phyloP scores from a whole-genome alignment of 768 basidiomycete genomes.

The Pilatotrama ljubarskyi region DNA sequence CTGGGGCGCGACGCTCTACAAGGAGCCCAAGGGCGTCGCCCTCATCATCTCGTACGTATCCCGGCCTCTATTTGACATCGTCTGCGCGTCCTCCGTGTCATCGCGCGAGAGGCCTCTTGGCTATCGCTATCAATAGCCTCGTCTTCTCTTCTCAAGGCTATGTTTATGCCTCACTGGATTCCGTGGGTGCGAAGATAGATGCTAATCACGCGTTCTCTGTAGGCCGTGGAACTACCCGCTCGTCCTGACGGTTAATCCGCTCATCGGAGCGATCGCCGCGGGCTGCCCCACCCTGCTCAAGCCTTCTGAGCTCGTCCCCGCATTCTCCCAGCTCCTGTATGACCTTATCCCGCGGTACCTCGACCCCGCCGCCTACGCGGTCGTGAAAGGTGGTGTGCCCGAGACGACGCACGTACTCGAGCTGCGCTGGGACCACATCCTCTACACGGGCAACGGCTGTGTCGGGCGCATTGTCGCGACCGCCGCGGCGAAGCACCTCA shows the following conservation, averaged over 20 bases:
- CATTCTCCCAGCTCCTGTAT: constrained; percentile 50
- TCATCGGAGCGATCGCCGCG: constrained; percentile 72
- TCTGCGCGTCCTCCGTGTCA: too few species aligned
- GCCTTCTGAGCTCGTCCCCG: constrained; percentile 60
- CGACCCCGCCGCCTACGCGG: constrained; percentile 47
- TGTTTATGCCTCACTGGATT: too few species aligned
- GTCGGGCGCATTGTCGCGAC: constrained; percentile 42
- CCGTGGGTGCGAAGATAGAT: too few species aligned
- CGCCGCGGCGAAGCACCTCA: constrained; percentile 46
- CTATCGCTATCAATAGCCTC: neutral
- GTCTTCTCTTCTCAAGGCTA: neutral
- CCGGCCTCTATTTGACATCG: constrained; percentile 14
- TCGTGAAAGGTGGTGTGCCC: constrained; percentile 50
- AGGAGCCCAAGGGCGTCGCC: constrained; percentile 60
- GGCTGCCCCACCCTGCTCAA: constrained; percentile 72
- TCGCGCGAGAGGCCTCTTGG: too few species aligned
- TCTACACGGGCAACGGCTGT: constrained; percentile 35
- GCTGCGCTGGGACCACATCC: constrained; percentile 42
- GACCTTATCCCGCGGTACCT: constrained; percentile 58
- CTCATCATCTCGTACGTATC: constrained; percentile 59
- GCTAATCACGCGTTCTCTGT: neutral
- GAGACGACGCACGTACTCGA: constrained; percentile 41
- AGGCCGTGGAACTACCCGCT: constrained; percentile 74
- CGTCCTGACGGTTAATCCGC: constrained; percentile 53
- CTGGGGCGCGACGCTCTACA: constrained; percentile 56